Percentiles rank a stretch among this genome's conserved stretches.
phyloP scores from a whole-genome alignment of 306 rosid genomes.

The Casuarina cunninghamiana region DNA sequence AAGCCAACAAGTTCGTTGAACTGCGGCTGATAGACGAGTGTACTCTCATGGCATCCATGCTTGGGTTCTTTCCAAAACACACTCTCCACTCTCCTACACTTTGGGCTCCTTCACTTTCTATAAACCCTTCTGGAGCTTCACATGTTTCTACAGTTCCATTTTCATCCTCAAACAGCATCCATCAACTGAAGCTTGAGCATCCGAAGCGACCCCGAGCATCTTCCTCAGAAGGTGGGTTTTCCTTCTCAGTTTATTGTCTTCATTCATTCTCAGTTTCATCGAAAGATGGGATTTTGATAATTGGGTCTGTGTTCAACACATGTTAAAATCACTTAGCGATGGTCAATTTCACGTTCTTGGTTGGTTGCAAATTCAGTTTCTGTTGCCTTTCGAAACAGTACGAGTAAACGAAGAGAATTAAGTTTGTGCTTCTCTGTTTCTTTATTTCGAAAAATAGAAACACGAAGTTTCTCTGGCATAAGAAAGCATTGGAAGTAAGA shows the following conservation, averaged over 20 bases:
- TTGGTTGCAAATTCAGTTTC: background rate
- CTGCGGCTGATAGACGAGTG: background rate
- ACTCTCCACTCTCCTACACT: conserved; percentile 27
- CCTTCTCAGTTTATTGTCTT: conserved; percentile 27
- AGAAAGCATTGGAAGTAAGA: background rate
- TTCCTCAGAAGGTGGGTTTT: conserved; percentile 58
- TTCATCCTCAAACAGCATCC: conserved; percentile 22
- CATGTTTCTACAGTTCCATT: conserved; percentile 21
- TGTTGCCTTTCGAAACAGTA: background rate
- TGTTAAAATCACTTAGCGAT: background rate
- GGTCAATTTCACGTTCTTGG: background rate
- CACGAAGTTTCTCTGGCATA: no score
- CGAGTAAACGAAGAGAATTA: background rate
- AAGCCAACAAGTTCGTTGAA: background rate
- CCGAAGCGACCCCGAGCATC: conserved; percentile 27
- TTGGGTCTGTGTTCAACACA: conserved; percentile 13
- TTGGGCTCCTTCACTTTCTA: conserved; percentile 16
- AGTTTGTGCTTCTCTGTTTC: background rate
- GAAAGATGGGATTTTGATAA: conserved; percentile 6
- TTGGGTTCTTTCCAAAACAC: conserved; percentile 33
- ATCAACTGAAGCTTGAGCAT: conserved; percentile 44
- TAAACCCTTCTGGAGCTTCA: conserved; percentile 18
- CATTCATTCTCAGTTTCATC: conserved; percentile 9
- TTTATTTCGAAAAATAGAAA: background rate
- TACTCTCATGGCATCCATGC: conserved; percentile 44